phyloP scores from a whole-genome alignment of 148 eudicot genomes.

The Pharnaceum exiguum region DNA sequence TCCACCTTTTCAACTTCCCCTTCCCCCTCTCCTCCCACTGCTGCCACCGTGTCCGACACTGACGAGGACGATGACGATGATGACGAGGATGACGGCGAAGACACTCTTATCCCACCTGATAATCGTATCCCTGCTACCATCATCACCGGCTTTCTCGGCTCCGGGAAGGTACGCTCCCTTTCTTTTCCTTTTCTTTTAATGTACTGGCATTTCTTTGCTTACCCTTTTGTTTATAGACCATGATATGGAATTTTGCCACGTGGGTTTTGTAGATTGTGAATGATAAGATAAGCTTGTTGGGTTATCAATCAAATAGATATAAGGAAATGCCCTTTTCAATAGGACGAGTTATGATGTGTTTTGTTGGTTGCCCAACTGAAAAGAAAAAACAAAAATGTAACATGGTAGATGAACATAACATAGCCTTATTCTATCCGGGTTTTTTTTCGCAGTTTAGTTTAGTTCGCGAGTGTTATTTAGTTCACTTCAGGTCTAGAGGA shows the following conservation, averaged over 20 bases:
- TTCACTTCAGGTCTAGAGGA: too few relatives aligned
- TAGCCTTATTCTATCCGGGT: too few relatives aligned
- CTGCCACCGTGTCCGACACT: constrained; percentile 32
- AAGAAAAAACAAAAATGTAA: too few relatives aligned
- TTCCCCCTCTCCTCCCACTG: constrained; percentile 27
- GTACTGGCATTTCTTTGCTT: not conserved
- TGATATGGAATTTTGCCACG: not conserved
- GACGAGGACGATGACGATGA: constrained; percentile 49
- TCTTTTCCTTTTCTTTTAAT: not conserved
- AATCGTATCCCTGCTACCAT: constrained; percentile 92
- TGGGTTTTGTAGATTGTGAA: too few relatives aligned
- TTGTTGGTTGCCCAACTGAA: too few relatives aligned
- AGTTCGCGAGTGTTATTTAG: too few relatives aligned
- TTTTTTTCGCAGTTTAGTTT: too few relatives aligned
- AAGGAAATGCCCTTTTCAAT: too few relatives aligned
- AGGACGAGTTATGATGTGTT: too few relatives aligned
- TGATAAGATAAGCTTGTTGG: too few relatives aligned
- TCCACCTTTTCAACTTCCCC: constrained; percentile 26
- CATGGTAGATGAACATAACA: too few relatives aligned
- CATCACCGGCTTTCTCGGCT: constrained; percentile 91
- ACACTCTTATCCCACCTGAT: constrained; percentile 73
- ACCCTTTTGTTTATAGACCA: not conserved
- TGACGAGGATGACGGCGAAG: constrained; percentile 47
- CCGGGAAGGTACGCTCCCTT: constrained; percentile 64
- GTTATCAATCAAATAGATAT: too few relatives aligned